phyloP scores from a whole-genome alignment of 768 basidiomycete species.

The Clitopilus hobsonii region DNA sequence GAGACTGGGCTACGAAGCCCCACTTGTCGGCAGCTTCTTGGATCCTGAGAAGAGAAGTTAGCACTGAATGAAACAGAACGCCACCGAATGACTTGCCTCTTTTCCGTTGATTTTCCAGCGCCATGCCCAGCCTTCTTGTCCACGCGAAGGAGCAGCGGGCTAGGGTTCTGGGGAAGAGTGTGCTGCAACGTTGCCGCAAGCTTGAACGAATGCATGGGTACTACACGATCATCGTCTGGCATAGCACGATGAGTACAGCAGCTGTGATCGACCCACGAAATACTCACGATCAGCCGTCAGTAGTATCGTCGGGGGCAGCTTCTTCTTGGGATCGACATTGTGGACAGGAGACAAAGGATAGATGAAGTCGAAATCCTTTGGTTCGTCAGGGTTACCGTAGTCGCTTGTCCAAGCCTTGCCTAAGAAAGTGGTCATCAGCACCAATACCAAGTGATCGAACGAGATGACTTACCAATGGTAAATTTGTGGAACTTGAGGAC shows the following conservation, averaged over 20 bases:
- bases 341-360: constrained; percentile 77
- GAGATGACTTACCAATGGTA: constrained; percentile 53
- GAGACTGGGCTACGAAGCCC: constrained; percentile 66
- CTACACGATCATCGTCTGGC: constrained; percentile 81
- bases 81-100: constrained; percentile 37
- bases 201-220: constrained; percentile 84
- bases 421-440: too few relatives aligned
- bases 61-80: neutral
- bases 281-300: constrained; percentile 77
- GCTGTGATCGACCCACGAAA: neutral
- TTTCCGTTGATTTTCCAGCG: constrained; percentile 71
- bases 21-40: constrained; percentile 75
- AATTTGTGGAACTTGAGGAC: constrained; percentile 60
- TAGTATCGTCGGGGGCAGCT: constrained; percentile 68
- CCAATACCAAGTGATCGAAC: neutral
- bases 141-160: constrained; percentile 72
- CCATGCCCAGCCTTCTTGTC: constrained; percentile 82
- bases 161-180: constrained; percentile 53
- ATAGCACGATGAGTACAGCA: neutral
- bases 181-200: constrained; percentile 75
- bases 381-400: constrained; percentile 70
- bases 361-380: constrained; percentile 83
- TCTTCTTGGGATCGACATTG: constrained; percentile 59
- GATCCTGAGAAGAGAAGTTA: constrained; percentile 42
- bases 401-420: constrained; percentile 77